Evolutionary conservation across 1,284 basidiomycete genomes (phyloP).

Genomic region (Malassezia caprae): DNA sequence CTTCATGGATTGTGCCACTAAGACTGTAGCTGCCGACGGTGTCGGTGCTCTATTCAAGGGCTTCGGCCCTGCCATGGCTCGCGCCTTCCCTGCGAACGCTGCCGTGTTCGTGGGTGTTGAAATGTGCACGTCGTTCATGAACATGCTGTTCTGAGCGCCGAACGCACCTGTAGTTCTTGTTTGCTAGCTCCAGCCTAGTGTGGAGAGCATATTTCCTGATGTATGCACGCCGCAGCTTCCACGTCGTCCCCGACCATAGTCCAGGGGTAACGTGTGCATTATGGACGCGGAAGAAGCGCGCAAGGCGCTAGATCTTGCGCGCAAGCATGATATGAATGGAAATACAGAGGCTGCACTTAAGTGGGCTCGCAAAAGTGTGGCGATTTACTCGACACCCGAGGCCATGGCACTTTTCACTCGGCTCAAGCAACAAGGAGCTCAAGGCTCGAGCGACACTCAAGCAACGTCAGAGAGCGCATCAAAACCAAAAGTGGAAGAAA

Average conservation of each 20-base stretch:
- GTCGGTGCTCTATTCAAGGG: slow-evolving; percentile 86
- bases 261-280: not conserved
- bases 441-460: slow-evolving; percentile 31
- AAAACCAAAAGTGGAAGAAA: not conserved
- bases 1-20: slow-evolving; percentile 79
- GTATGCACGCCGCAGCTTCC: slow-evolving; percentile 10
- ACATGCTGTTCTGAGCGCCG: slow-evolving; percentile 53
- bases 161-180: not conserved
- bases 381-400: slow-evolving; percentile 71
- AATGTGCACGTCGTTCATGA: slow-evolving; percentile 63
- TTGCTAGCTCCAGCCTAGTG: not conserved
- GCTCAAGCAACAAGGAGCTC: slow-evolving; percentile 50
- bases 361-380: slow-evolving; percentile 79
- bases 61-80: slow-evolving; percentile 78
- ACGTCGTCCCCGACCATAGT: not conserved
- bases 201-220: not conserved
- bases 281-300: slow-evolving; percentile 40
- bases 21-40: slow-evolving; percentile 87
- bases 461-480: not conserved
- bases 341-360: slow-evolving; percentile 59
- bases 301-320: slow-evolving; percentile 39
- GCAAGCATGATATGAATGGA: slow-evolving; percentile 36
- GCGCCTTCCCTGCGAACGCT: slow-evolving; percentile 70
- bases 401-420: slow-evolving; percentile 60
- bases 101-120: slow-evolving; percentile 87